Evolutionary conservation across 495 filamentous ascomycete genomes (phyloP), one percentile per base, ranked within the genome.

Genomic region (Hypoxylon crocopeplum): DNA sequence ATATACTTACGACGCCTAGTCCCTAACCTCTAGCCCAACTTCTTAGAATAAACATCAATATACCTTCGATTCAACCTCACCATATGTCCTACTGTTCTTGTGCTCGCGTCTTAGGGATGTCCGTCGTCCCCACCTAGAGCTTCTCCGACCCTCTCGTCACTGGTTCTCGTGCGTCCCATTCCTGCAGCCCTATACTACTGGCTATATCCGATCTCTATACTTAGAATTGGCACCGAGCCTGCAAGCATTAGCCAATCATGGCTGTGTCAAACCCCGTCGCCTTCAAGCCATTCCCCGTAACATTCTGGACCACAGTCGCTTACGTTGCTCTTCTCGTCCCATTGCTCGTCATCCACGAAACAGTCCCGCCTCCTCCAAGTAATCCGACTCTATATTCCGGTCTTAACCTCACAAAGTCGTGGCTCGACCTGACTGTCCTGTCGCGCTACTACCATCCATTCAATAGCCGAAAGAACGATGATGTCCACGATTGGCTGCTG

Each of bases 391-490:
- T 79, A 16, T 69, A 81, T 32, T 72, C 73, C 29, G 90, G 89
- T 19, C 75, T 93, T 44, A 88, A 96, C 61, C 74, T 97, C 13
- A 85, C 86, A 20, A 84, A 92, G 75, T 93, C 93, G 17, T 98
- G 93, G 93, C 72, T 79, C 12, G 93, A 98, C 68, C 81, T 98
- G 15, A 83, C 89, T 27, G 73, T 75, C 30, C 72, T 98, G 13
- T 92, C 86, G n/a, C 79, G 76, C 47, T 82, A 81, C 0, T 96
- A 88, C 65, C 94, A 95, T 65, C 94, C 93, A 0, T 95, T 90
- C 72, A 98, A 97, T 72, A 91, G 86, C 25, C 86, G 77, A 29
- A 78, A 81, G 52, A 98, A 97, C 66, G 94, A 96, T 59, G 81
- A 86, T 5, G 81, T 97, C 15, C 84, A 88, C 50, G 77, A 83